Evolutionary conservation across 1,284 basidiomycete genomes (phyloP), one percentile per base, ranked within the genome.

Genomic region (Cutaneotrichosporon daszewskae): DNA sequence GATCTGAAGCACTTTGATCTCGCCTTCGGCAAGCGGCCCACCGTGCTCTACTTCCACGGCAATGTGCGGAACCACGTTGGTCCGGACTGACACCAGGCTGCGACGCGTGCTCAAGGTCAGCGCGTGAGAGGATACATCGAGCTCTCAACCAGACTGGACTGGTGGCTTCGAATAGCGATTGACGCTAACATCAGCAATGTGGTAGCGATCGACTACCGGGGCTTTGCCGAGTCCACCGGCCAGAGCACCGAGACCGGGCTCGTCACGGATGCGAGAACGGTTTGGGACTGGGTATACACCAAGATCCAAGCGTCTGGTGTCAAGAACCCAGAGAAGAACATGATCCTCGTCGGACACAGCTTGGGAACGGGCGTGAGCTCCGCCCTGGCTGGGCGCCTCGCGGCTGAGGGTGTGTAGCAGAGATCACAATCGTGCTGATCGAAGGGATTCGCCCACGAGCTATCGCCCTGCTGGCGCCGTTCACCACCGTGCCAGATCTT

Each of bases 11-110:
- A 62, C 3, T 75, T 71, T 35, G 67, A 72, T 19, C 28, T 49
- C 4, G 83, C 87, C 2, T 68, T 91, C 14, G 67, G 71, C 11
- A 55, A 69, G 0, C 72, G 77, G n/a, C 87, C 87, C 0, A 90
- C 85, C 0, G 74, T 94, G 23, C 74, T 95, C 20, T 92, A 88
- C 70, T 77, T 94, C 43, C 94, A 97, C 56, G 94, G 92, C 11
- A 95, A 95, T 57, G 85, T 71, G 18, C 37, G 64, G 47, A 23
- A 3, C 13, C 23, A 14, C 7, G 14, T 22, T 16, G 29, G 14
- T 31, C 14, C 14, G 11, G 32, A 18, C 42, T 43, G 31, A 37
- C 22, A 18, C 3, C 45, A 52, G 50, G 50, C 50, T 1, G 50
- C 45, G 17, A 52, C 50, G 7, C 45, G 43, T 27, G 43, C 43